Conservation (phyloP, 148 eudicot genomes). For the Silene latifolia region DNA sequence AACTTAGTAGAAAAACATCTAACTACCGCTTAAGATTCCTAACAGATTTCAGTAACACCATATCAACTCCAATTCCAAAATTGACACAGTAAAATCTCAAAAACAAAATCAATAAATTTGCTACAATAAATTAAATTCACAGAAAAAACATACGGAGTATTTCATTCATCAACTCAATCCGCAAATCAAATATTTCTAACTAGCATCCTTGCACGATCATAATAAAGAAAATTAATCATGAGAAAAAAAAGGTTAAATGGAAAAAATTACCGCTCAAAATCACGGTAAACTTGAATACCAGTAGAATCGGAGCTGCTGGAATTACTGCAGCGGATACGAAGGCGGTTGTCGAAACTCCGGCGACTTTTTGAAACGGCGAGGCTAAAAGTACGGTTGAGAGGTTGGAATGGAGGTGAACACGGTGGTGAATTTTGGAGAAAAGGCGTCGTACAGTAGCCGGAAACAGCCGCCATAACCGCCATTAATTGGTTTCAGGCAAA, state of each 20-base stretch:
- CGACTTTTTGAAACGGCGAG: not conserved
- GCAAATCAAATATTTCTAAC: not conserved
- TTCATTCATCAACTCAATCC: not conserved
- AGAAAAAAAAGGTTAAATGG: not conserved
- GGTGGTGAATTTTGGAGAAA: conserved; percentile 2
- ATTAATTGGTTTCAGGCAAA: not conserved
- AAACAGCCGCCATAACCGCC: conserved; percentile 2
- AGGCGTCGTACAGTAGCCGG: not conserved
- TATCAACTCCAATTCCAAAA: not conserved
- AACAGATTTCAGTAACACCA: not conserved
- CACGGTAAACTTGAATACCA: conserved; percentile 67
- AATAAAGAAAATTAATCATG: not conserved
- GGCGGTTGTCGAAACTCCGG: conserved; percentile 8
- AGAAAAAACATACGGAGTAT: not conserved
- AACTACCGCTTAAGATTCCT: too few relatives aligned
- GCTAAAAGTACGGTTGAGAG: not conserved
- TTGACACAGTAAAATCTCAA: not conserved
- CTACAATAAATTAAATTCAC: not conserved
- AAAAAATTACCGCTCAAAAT: conserved; percentile 59
- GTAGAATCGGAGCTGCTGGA: conserved; percentile 33
- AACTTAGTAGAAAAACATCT: too few relatives aligned
- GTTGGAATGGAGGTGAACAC: not conserved
- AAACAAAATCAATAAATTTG: not conserved
- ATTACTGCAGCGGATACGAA: conserved; percentile 31
- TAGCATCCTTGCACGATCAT: not conserved